Evolutionary conservation across 2,329 filamentous ascomycete genomes (phyloP).

Genomic region (Calonectria crousiana): DNA sequence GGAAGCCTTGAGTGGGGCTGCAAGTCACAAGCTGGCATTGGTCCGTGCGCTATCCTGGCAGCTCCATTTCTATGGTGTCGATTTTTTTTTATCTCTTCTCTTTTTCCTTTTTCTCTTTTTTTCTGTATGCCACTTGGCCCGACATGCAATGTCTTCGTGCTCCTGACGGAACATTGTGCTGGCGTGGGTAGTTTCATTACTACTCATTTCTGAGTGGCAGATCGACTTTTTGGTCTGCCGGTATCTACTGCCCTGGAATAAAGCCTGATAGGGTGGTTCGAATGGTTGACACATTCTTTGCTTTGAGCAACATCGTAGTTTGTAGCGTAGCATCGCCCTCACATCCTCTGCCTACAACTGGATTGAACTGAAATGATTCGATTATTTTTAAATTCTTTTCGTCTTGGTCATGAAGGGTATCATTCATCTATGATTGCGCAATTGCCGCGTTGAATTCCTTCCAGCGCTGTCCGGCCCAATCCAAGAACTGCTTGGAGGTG

Average conservation of each 20-base stretch:
- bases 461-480: conserved; percentile 51
- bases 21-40: conserved; percentile 31
- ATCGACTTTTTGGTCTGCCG: conserved; percentile 71
- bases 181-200: conserved; percentile 66
- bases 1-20: conserved; percentile 38
- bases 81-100: conserved; percentile 37
- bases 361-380: neutral
- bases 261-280: conserved; percentile 84
- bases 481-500: conserved; percentile 72
- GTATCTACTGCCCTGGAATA: conserved; percentile 91
- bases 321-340: neutral
- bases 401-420: conserved; percentile 39
- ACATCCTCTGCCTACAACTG: neutral
- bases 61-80: conserved; percentile 33
- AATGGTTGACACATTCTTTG: conserved; percentile 78
- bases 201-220: conserved; percentile 69
- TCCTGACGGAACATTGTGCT: conserved; percentile 42
- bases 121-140: conserved; percentile 46
- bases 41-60: conserved; percentile 34
- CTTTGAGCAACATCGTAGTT: neutral
- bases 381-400: conserved; percentile 2
- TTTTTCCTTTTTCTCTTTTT: conserved; percentile 31
- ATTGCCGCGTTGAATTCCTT: conserved; percentile 51
- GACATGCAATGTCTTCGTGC: conserved; percentile 46
- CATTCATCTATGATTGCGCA: conserved; percentile 43